These are phyloP conservation scores for Lepidium didymum DNA, from an alignment of 345 rosid genomes.

Conservation along the genomic window DNA sequence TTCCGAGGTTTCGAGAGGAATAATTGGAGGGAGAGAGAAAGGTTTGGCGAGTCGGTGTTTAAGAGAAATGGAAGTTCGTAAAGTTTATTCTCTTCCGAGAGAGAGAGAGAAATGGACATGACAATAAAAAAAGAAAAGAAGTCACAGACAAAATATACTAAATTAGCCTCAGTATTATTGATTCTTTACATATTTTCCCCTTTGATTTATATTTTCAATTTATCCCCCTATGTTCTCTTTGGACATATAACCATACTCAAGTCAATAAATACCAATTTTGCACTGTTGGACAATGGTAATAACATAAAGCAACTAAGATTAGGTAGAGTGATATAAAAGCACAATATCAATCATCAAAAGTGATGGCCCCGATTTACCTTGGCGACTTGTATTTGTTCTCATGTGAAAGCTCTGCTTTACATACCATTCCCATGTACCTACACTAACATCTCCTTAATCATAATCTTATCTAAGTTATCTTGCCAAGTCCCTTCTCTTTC, in stretches of 20 bases:
- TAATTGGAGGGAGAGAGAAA: background rate
- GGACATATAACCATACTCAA: background rate
- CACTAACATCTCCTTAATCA: background rate
- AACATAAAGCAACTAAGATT: background rate
- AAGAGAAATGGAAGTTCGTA: background rate
- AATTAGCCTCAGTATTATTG: background rate
- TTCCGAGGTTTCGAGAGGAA: background rate
- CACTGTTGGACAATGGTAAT: background rate
- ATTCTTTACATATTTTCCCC: background rate
- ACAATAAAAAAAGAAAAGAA: background rate
- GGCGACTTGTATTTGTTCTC: constrained; percentile 17
- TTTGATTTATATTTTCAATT: background rate
- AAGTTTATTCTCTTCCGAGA: background rate
- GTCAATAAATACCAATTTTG: too few relatives aligned
- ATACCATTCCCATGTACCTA: constrained; percentile 15
- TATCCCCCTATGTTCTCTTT: background rate
- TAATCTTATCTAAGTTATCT: background rate
- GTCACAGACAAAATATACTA: background rate
- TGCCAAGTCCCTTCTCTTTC: background rate
- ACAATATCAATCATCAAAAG: background rate
- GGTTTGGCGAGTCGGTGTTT: constrained; percentile 23
- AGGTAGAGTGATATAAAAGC: background rate
- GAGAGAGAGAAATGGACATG: background rate
- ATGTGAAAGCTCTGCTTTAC: constrained; percentile 11
- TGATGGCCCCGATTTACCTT: constrained; percentile 24